A percentile compares a stretch with the other conserved stretches of the same genome.
Evolutionary conservation across 768 basidiomycete species (phyloP).

Genomic region (Coprinellus micaceus): DNA sequence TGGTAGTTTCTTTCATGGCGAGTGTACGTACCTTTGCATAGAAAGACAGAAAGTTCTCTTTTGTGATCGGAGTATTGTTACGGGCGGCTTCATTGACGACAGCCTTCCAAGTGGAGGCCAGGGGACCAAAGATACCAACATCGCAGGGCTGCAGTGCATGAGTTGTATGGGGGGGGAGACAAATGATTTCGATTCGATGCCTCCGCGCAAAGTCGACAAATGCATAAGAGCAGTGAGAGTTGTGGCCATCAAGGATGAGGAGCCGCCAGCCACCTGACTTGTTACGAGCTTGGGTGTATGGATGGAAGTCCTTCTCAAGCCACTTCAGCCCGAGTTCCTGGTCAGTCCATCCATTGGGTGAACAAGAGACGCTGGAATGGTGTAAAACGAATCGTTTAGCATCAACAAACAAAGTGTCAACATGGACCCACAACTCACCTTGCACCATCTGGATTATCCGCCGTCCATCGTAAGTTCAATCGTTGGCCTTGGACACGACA

Average conservation of each 20-base stretch:
- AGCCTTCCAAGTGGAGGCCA: slow-evolving; percentile 21
- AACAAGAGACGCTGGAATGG: slow-evolving; percentile 27
- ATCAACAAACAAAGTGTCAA: neutral
- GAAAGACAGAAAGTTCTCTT: slow-evolving; percentile 24
- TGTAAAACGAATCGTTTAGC: slow-evolving; percentile 4
- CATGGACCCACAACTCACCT: slow-evolving; percentile 19
- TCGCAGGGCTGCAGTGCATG: slow-evolving; percentile 34
- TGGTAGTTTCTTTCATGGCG: slow-evolving; percentile 25
- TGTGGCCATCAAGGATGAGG: slow-evolving; percentile 38
- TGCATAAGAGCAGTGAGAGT: slow-evolving; percentile 27
- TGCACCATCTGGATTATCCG: slow-evolving; percentile 25
- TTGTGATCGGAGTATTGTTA: slow-evolving; percentile 19
- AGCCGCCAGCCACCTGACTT: slow-evolving; percentile 19
- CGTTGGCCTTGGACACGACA: slow-evolving; percentile 35
- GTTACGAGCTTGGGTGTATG: slow-evolving; percentile 15
- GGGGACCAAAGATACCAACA: slow-evolving; percentile 34
- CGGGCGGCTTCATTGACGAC: slow-evolving; percentile 15
- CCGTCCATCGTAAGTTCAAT: slow-evolving; percentile 19
- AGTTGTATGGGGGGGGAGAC: slow-evolving; percentile 35
- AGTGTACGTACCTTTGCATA: slow-evolving; percentile 20
- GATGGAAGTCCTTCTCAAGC: slow-evolving; percentile 32
- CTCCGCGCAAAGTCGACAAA: slow-evolving; percentile 25
- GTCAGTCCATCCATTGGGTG: slow-evolving; percentile 40
- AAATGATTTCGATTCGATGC: slow-evolving; percentile 28
- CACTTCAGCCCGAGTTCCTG: slow-evolving; percentile 19